Conservation (phyloP, 2,329 filamentous ascomycete species). For the Malbranchea zuffiana region DNA sequence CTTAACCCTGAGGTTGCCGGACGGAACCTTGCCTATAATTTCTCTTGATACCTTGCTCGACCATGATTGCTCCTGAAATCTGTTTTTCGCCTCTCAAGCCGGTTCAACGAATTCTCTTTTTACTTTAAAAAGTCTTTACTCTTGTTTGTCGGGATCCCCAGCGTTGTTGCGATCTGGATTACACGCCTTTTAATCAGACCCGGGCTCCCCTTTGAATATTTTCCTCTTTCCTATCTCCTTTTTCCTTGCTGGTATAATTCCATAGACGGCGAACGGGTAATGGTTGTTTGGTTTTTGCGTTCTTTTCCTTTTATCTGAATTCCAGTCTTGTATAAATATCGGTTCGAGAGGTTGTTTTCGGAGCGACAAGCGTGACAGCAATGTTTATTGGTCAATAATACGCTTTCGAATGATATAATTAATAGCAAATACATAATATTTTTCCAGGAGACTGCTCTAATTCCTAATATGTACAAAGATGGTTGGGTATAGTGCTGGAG, state of each 20-base stretch:
- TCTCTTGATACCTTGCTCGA: too few species aligned
- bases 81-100: too few species aligned
- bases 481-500: too few species aligned
- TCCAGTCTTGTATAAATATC: constrained; percentile 10
- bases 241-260: too few species aligned
- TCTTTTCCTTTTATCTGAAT: neutral
- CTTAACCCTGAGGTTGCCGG: too few species aligned
- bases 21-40: too few species aligned
- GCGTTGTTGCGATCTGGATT: neutral
- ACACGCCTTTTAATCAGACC: neutral
- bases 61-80: too few species aligned
- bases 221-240: neutral
- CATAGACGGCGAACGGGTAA: constrained; percentile 5
- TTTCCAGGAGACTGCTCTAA: too few species aligned
- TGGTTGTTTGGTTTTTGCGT: neutral
- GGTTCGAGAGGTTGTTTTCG: too few species aligned
- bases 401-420: neutral
- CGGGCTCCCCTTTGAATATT: neutral
- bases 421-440: constrained; percentile 3
- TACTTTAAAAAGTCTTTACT: neutral
- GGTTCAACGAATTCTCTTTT: neutral
- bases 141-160: too few species aligned
- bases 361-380: too few species aligned
- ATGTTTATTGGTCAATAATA: neutral
- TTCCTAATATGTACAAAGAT: too few species aligned